Evolutionary conservation across 768 basidiomycete species (phyloP), one percentile per base, ranked within the genome.

Genomic region (Kwoniella pini): DNA sequence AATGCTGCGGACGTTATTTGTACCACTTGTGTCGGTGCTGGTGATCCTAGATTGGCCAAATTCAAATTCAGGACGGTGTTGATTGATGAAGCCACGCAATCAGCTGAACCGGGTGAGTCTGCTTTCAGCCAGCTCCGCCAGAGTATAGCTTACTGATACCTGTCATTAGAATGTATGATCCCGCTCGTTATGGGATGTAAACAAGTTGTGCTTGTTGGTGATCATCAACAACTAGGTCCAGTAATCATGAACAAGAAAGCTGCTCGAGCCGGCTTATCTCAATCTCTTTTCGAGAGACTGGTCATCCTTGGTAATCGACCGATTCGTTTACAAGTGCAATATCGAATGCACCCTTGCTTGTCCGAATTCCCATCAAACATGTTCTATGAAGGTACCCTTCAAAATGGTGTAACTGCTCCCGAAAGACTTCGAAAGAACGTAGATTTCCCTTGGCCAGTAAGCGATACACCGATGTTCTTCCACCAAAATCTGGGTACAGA

Each of bases 201-300:
- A 79, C 96, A 99, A 74, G 92, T 92, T 56, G 96, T 99, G 26
- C 85, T 99, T 39, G 96, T 99, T 55, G 96, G 96, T 54, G 95
- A 97, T 80, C 90, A 96, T 78, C 76, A 89, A 82, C 96, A 98
- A 83, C 87, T 98, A 50, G 96, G 96, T 0, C 96, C 96, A 6
- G 96, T 98, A 71, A 97, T 99, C 77, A 98, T 99, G 96, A 99
- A 98, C 85, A 99, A 99, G 85, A 98, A 99, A 76, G 96, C 96
- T 0, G 95, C 96, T 1, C 90, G 93, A n/a, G 96, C 96, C 4
- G 96, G 96, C 19, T 84, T 99, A 38, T 97, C 94, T 0, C 96
- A 98, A 74, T 99, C 96, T 0, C 86, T 99, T 19, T 99, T 99
- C 70, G 96, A 99, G 77, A 89, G 96, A 44, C 87, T 99, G 46